Evolutionary conservation across 2,329 filamentous ascomycete genomes (phyloP).

Genomic region (Phialophora chinensis): DNA sequence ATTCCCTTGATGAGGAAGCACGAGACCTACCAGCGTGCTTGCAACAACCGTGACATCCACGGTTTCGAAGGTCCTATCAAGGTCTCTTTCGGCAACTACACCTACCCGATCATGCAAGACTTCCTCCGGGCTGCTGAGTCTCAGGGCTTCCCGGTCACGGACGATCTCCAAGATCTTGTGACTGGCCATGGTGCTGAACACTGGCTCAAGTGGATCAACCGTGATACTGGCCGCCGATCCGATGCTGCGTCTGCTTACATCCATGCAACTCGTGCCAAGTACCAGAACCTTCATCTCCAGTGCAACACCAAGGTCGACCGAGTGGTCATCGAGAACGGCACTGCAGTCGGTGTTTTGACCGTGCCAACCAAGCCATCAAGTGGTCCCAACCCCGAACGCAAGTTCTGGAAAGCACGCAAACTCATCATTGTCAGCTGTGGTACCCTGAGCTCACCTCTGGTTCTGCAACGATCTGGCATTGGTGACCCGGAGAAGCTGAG

Average conservation of each 20-base stretch:
- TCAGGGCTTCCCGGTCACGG: constrained; percentile 75
- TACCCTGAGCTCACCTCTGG: constrained; percentile 74
- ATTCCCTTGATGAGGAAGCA: constrained; percentile 80
- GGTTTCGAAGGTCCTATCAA: constrained; percentile 82
- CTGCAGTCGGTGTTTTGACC: constrained; percentile 73
- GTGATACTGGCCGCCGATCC: constrained; percentile 68
- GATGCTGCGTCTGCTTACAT: constrained; percentile 80
- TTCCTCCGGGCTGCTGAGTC: constrained; percentile 75
- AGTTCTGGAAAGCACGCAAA: constrained; percentile 67
- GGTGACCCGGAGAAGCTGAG: constrained; percentile 74
- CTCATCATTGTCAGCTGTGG: constrained; percentile 76
- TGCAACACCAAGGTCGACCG: constrained; percentile 81
- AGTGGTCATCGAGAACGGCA: constrained; percentile 73
- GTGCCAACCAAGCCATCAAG: constrained; percentile 72
- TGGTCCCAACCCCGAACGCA: constrained; percentile 56
- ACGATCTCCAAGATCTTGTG: constrained; percentile 74
- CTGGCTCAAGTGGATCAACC: constrained; percentile 87
- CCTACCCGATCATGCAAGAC: constrained; percentile 81
- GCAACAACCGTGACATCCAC: constrained; percentile 68
- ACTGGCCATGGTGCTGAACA: constrained; percentile 73
- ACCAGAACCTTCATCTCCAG: constrained; percentile 73
- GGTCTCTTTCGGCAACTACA: constrained; percentile 80
- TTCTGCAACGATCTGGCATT: constrained; percentile 77
- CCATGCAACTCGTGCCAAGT: constrained; percentile 73
- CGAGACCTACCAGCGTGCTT: constrained; percentile 74